Evolutionary conservation across 805 yeast genomes (phyloP), one percentile per base, ranked within the genome.

Genomic region (Saccharomycopsis synnaedendra): DNA sequence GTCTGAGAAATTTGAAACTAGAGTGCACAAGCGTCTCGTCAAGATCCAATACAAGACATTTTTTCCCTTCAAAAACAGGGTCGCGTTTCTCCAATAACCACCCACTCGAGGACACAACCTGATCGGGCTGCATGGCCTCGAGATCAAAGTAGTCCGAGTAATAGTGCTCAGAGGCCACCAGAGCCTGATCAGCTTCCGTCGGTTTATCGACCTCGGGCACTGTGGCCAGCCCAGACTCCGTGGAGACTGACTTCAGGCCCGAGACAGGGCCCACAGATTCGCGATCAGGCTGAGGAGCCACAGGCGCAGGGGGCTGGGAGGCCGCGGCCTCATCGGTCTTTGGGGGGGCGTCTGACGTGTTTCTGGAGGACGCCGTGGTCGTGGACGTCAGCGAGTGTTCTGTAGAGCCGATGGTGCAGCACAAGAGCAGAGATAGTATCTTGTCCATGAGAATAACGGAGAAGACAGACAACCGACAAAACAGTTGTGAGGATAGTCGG

Each of bases 1-100:
- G 83, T 51, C 94, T 78, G 49, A 93, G 74, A 63, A 82, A 87
- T 64, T 90, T 89, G 71, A 93, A 93, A 5, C 95, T 82, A 1
- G 96, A 85, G 64, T 93, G 99, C 33, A 93, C 98, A 50, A 93
- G 74, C 3, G 98, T 93, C 65, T 93, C 98, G 64, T 93, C 98
- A 54, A 93, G 69, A 65, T 93, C 99, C 47, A 93, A 71, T 9
- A 93, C 85, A 34, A 93, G 72, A 64, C 97, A 89, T 64, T 93
- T 93, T 50, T 84, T 80, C 48, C 75, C 75, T 44, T 71, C 67
- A 48, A 83, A 71, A 43, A 65, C 61, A 5, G 63, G 57, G 29
- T 68, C 64, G 41, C 77, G 72, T 29, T 78, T 74, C 45, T 82
- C 76, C 54, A 90, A 66, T 44, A 88, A 71, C 67, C 72, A 75